phyloP scores from a whole-genome alignment of 345 rosid species.

The Toxicodendron radicans region DNA sequence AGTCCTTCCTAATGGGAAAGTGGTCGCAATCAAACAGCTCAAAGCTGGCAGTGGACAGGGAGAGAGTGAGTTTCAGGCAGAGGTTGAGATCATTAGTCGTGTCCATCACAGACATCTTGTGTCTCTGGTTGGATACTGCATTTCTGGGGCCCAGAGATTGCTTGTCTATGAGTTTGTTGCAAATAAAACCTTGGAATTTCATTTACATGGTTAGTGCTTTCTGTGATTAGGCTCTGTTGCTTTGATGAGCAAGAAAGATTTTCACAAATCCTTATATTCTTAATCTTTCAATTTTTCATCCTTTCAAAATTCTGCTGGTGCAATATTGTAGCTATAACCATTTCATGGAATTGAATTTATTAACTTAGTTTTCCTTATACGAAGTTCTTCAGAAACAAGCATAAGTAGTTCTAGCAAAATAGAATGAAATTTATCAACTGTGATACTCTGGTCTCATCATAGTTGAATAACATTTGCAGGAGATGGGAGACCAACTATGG shows the following conservation, averaged over 20 bases:
- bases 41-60: constrained; percentile 72
- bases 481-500: constrained; percentile 61
- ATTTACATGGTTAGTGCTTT: constrained; percentile 62
- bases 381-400: background rate
- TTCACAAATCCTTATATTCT: no score
- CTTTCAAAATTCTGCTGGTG: background rate
- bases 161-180: constrained; percentile 83
- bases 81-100: constrained; percentile 58
- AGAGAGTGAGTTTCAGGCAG: constrained; percentile 68
- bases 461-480: constrained; percentile 39
- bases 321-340: background rate
- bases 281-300: no score
- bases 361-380: background rate
- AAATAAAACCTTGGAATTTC: constrained; percentile 61
- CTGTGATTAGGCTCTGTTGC: background rate
- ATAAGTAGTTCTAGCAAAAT: background rate
- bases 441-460: constrained; percentile 13
- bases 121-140: constrained; percentile 68
- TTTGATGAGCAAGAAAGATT: background rate
- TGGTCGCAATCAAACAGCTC: constrained; percentile 71
- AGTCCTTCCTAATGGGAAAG: constrained; percentile 49
- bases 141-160: constrained; percentile 48
- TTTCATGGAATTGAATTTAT: background rate
- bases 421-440: background rate
- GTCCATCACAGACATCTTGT: constrained; percentile 78